phyloP scores from a whole-genome alignment of 768 basidiomycete species.

The Serpula lacrymans region DNA sequence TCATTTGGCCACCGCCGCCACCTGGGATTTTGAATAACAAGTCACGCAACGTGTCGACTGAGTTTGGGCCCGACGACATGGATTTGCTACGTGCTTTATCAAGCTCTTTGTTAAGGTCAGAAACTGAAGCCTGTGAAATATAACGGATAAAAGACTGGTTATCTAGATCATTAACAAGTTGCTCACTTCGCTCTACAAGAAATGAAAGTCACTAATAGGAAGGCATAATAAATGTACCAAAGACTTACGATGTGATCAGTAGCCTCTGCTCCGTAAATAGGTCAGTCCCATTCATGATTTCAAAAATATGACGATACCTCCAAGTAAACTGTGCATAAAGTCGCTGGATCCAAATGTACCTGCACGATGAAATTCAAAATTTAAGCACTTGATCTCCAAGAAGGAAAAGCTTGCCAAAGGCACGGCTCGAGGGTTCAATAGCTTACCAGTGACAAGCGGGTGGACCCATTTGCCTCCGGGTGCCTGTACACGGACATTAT shows the following conservation, averaged over 20 bases:
- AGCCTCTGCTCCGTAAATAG: conserved; percentile 41
- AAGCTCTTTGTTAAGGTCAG: conserved; percentile 80
- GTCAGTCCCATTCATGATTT: not conserved
- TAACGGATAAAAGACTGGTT: conserved; percentile 3
- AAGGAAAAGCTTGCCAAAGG: not conserved
- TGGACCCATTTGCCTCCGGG: conserved; percentile 74
- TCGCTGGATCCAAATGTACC: conserved; percentile 78
- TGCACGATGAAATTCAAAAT: conserved; percentile 10
- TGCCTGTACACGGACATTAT: conserved; percentile 68
- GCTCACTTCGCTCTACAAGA: conserved; percentile 24
- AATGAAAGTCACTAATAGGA: conserved; percentile 1
- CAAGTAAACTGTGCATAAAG: conserved; percentile 74
- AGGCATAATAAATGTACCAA: not conserved
- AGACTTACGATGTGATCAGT: conserved; percentile 55
- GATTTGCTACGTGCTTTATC: conserved; percentile 62
- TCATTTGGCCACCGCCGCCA: conserved; percentile 55
- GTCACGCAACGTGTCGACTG: conserved; percentile 52
- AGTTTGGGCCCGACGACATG: conserved; percentile 29
- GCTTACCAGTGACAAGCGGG: conserved; percentile 73
- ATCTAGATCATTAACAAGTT: conserved; percentile 5
- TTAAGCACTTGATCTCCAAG: not conserved
- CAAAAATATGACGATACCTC: conserved; percentile 38
- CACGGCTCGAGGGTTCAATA: not conserved
- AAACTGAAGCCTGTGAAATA: conserved; percentile 77
- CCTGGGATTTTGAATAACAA: conserved; percentile 65